A percentile compares a stretch with the other conserved stretches of the same genome.
Evolutionary conservation across 2,329 filamentous ascomycete species (phyloP).

Genomic region (Ramularia endophylla): DNA sequence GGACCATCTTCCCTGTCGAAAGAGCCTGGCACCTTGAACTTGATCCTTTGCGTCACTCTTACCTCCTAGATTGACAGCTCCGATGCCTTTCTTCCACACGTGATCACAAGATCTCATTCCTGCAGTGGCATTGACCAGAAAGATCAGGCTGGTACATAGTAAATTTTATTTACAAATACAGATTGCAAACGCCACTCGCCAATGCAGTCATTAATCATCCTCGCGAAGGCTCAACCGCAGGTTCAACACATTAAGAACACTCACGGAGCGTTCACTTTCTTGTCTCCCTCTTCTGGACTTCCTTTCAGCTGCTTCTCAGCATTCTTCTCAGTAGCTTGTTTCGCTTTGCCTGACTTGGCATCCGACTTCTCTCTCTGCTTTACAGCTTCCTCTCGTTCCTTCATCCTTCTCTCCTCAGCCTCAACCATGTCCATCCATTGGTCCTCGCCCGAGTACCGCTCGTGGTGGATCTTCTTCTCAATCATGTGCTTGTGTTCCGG

Average conservation of each 20-base stretch:
- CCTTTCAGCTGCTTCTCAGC: slow-evolving; percentile 13
- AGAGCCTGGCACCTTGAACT: too few species aligned
- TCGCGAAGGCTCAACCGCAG: too few species aligned
- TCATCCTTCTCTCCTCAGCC: slow-evolving; percentile 62
- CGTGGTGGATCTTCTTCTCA: slow-evolving; percentile 82
- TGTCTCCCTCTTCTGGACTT: slow-evolving; percentile 19
- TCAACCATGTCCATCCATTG: slow-evolving; percentile 91
- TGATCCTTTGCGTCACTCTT: too few species aligned
- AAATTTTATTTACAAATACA: too few species aligned
- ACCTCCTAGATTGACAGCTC: too few species aligned
- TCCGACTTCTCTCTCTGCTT: slow-evolving; percentile 22
- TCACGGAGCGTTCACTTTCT: slow-evolving; percentile 20
- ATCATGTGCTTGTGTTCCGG: slow-evolving; percentile 76
- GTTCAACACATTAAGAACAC: not conserved
- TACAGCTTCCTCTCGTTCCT: slow-evolving; percentile 43
- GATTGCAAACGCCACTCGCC: too few species aligned
- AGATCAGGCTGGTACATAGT: too few species aligned
- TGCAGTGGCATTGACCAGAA: too few species aligned
- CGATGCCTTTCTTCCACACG: too few species aligned
- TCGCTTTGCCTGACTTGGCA: slow-evolving; percentile 9
- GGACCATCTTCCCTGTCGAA: too few species aligned
- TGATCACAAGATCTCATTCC: too few species aligned
- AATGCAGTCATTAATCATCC: too few species aligned
- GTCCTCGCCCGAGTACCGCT: slow-evolving; percentile 82
- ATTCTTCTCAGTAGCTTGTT: not conserved